These are phyloP conservation scores for Kitagawia praeruptora DNA, from an alignment of 129 eudicot genomes.

Conservation along the genomic window DNA sequence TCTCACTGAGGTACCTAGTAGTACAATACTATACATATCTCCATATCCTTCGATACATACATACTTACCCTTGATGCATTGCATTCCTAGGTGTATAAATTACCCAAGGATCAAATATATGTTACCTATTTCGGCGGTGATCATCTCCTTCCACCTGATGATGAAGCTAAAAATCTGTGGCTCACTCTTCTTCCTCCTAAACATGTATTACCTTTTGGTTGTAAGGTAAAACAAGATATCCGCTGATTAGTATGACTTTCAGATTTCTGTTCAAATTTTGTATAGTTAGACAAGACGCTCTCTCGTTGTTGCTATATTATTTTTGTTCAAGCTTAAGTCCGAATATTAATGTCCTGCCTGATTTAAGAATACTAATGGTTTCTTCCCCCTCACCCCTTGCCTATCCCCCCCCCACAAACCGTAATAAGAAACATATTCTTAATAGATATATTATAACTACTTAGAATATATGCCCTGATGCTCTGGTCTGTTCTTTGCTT, in stretches of 20 bases:
- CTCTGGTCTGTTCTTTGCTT: not conserved
- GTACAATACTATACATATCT: no score
- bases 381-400: no score
- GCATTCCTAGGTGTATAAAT: constrained; percentile 50
- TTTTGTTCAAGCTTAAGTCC: no score
- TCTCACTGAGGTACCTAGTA: constrained; percentile 49
- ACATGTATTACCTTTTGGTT: constrained; percentile 85
- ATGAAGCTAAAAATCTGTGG: constrained; percentile 82
- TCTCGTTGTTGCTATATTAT: no score
- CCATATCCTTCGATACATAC: no score
- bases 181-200: constrained; percentile 60
- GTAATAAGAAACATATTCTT: not conserved
- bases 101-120: constrained; percentile 74
- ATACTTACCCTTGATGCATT: no score
- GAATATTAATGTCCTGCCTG: no score
- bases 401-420: not conserved
- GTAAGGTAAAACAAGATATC: constrained; percentile 41
- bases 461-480: not conserved
- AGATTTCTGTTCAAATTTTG: no score
- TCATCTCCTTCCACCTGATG: constrained; percentile 59
- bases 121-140: constrained; percentile 99
- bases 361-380: no score
- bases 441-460: not conserved
- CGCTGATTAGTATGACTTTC: no score
- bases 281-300: no score